These are phyloP conservation scores for Mycena polygramma DNA, from an alignment of 768 basidiomycete species.

Conservation along the genomic window DNA sequence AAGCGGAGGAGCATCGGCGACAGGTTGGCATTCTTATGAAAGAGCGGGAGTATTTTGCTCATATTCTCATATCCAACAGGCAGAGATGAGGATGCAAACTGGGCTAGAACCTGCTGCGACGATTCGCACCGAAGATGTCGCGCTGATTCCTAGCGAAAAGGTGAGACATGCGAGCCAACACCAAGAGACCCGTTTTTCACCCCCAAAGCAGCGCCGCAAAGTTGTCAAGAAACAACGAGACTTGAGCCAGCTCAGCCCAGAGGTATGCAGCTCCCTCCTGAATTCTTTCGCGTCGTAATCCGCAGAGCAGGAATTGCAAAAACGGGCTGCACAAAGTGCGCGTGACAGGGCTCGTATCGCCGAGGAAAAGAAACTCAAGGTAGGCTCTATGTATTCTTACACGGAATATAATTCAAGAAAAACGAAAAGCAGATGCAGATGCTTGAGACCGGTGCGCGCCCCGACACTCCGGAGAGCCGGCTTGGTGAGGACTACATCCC, in stretches of 20 bases:
- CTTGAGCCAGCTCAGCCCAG: constrained; percentile 25
- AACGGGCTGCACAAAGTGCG: constrained; percentile 53
- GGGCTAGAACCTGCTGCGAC: neutral
- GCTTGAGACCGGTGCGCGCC: neutral
- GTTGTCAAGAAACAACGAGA: constrained; percentile 21
- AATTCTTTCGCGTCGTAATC: constrained; percentile 29
- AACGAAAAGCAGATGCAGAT: neutral
- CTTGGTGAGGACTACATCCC: constrained; percentile 28
- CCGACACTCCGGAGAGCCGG: constrained; percentile 25
- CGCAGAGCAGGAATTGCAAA: constrained; percentile 41
- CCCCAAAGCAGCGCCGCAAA: constrained; percentile 11
- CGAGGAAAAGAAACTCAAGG: constrained; percentile 43
- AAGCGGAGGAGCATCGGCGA: constrained; percentile 43
- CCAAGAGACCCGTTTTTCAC: too few relatives aligned
- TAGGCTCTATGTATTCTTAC: neutral
- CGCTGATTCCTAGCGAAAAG: constrained; percentile 1
- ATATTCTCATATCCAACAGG: constrained; percentile 27
- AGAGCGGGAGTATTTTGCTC: neutral
- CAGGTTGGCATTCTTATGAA: constrained; percentile 29
- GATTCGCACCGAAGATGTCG: neutral
- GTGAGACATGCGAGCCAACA: neutral
- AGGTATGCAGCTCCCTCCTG: constrained; percentile 14
- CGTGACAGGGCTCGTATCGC: constrained; percentile 50
- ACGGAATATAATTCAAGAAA: neutral
- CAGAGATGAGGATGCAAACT: constrained; percentile 17